Conservation (phyloP, 495 filamentous ascomycete species). For the Xeromyces bisporus region DNA sequence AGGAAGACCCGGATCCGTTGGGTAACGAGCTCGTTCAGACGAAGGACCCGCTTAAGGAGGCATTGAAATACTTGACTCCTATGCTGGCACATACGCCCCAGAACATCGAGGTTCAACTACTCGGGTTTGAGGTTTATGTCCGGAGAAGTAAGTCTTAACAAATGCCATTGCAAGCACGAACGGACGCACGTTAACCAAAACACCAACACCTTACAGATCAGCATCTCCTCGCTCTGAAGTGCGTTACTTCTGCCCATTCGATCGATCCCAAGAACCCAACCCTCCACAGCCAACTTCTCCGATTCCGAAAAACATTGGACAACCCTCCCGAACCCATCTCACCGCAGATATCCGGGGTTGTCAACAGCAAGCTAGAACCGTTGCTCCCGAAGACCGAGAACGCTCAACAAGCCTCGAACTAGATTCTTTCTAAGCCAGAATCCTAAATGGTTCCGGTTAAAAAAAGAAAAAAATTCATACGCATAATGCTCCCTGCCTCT, state of each 20-base stretch:
- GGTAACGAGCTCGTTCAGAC: constrained; percentile 64
- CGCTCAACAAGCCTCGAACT: too few relatives aligned
- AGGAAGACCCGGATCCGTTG: constrained; percentile 78
- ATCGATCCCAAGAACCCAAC: constrained; percentile 57
- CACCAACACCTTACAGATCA: constrained; percentile 58
- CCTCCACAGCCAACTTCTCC: constrained; percentile 57
- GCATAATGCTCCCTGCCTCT: too few relatives aligned
- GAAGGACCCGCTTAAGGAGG: constrained; percentile 65
- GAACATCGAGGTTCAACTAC: constrained; percentile 63
- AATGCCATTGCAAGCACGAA: too few relatives aligned
- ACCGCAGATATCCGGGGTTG: constrained; percentile 42
- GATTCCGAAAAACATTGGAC: constrained; percentile 49
- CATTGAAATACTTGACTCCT: constrained; percentile 69
- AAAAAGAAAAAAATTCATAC: background rate
- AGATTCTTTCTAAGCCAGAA: background rate
- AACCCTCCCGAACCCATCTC: constrained; percentile 36
- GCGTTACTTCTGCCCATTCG: constrained; percentile 52
- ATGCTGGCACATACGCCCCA: constrained; percentile 69
- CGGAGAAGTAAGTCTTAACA: constrained; percentile 58
- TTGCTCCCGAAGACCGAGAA: constrained; percentile 37
- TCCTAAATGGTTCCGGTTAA: too few relatives aligned
- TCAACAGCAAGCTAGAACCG: constrained; percentile 47
- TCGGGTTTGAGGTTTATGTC: constrained; percentile 80
- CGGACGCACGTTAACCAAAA: too few relatives aligned
- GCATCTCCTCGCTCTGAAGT: constrained; percentile 69